Evolutionary conservation across 106 monocot genomes (phyloP), one percentile per base, ranked within the genome.

Genomic region (Dioscorea dumetorum): DNA sequence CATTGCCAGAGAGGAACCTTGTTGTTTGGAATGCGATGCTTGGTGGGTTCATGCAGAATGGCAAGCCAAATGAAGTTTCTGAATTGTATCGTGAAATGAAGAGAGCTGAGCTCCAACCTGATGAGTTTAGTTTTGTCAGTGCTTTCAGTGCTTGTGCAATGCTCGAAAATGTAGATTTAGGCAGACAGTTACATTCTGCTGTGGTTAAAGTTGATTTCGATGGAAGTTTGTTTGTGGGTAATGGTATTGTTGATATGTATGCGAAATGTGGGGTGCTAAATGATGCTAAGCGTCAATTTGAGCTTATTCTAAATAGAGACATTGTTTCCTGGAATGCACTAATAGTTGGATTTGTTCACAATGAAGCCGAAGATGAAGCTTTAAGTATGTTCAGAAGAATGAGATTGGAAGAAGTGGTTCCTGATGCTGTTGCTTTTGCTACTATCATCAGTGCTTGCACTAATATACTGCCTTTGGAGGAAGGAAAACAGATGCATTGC

Each of bases 11-110:
- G 53, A 84, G 57, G 73, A 91, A 91, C 57, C 21, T 70, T 24
- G 84, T 91, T n/a, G 79, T 73, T 54, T 91, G 91, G 87, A 91
- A 91, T 73, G 83, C 84, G 14, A 84, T 91, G 74, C 74, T 91
- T 18, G 70, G 75, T 7, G 87, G 87, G 1, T 72, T 77, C 60
- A 23, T 75, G 16, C 78, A 67, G 60, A 84, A 84, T 67, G 80
- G 79, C 1, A 22, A 67, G 11, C 74, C 77, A 7, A 70, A 67
- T 50, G 63, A 75, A 12, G 67, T 62, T 13, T 50, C 76, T 13
- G 62, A 60, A 12, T 58, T 91, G 67, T 91, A 80, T 70, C 20
- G 64, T 19, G 71, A 74, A 68, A 87, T 91, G 87, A 76, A 63
- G 63, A 49, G 21, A 11, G 58, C 35, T 71, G 70, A 50, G 0